phyloP scores from a whole-genome alignment of 371 early-diverging fungal species.

The Mortierella sp. region DNA sequence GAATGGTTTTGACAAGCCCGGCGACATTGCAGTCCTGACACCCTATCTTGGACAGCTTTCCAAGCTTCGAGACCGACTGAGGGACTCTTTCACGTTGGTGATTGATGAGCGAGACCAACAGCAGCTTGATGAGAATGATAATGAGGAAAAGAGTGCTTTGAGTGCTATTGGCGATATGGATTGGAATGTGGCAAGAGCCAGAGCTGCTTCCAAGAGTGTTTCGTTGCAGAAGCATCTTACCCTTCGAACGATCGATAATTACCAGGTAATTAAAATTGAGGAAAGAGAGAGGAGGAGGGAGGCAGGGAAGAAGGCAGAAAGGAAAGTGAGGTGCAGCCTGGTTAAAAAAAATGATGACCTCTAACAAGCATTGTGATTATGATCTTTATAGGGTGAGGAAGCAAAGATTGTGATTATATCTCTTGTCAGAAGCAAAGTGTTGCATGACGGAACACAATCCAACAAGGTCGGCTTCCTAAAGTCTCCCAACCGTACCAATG shows the following conservation, averaged over 20 bases:
- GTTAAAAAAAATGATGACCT: no score
- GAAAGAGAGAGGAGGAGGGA: no score
- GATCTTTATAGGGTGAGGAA: slow-evolving; percentile 51
- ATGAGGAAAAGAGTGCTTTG: background rate
- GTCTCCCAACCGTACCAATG: slow-evolving; percentile 81
- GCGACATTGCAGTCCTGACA: slow-evolving; percentile 67
- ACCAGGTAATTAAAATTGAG: no score
- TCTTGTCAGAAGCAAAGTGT: slow-evolving; percentile 69
- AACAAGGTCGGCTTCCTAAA: slow-evolving; percentile 80
- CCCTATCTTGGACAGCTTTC: slow-evolving; percentile 64
- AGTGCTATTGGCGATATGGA: background rate
- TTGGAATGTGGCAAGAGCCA: background rate
- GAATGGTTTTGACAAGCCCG: slow-evolving; percentile 62
- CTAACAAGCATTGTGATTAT: background rate
- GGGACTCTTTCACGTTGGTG: slow-evolving; percentile 25
- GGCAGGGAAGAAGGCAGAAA: no score
- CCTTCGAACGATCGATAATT: slow-evolving; percentile 52
- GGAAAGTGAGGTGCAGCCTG: no score
- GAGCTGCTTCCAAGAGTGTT: slow-evolving; percentile 13
- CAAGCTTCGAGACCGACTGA: slow-evolving; percentile 53
- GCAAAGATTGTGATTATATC: slow-evolving; percentile 59
- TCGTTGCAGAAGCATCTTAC: slow-evolving; percentile 29
- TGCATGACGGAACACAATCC: background rate
- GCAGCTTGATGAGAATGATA: slow-evolving; percentile 38
- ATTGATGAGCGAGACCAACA: slow-evolving; percentile 57